phyloP scores from a whole-genome alignment of 345 rosid genomes.

The Eutrema heterophyllum region DNA sequence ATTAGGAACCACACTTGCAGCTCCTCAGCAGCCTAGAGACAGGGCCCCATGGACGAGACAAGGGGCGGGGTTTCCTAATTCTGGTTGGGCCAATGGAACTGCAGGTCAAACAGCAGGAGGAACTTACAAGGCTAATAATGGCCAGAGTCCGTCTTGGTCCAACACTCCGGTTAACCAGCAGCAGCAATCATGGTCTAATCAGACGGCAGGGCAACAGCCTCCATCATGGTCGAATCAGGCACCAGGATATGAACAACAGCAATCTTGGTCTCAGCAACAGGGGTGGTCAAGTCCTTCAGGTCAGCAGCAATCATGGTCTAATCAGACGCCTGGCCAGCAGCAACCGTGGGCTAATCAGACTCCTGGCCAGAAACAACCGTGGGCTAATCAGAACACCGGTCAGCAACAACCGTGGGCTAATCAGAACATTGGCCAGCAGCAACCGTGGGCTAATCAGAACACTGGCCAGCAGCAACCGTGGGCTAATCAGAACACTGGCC shows the following conservation, averaged over 20 bases:
- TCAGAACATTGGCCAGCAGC: constrained; percentile 22
- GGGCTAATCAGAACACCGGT: constrained; percentile 2
- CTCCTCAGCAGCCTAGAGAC: constrained; percentile 24
- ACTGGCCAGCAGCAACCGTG: background rate
- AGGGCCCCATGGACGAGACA: constrained; percentile 17
- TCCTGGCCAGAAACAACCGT: background rate
- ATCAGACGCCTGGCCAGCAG: constrained; percentile 9
- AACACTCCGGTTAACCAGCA: constrained; percentile 25
- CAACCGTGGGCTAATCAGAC: background rate
- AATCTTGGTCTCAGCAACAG: constrained; percentile 26
- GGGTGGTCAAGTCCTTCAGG: constrained; percentile 26
- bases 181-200: constrained; percentile 27
- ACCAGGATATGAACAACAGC: constrained; percentile 24
- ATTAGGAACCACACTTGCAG: constrained; percentile 14
- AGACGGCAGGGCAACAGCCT: constrained; percentile 24
- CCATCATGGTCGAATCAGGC: constrained; percentile 26
- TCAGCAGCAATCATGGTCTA: constrained; percentile 11
- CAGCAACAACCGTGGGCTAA: constrained; percentile 3
- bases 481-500: background rate
- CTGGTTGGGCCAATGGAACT: constrained; percentile 25
- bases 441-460: constrained; percentile 12
- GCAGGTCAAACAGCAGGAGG: constrained; percentile 18
- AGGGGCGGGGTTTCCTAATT: constrained; percentile 17
- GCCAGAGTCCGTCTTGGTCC: constrained; percentile 29
- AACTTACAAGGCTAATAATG: constrained; percentile 9